Conservation (phyloP, 2,329 filamentous ascomycete genomes). For the Cucurbitaria berberidis region DNA sequence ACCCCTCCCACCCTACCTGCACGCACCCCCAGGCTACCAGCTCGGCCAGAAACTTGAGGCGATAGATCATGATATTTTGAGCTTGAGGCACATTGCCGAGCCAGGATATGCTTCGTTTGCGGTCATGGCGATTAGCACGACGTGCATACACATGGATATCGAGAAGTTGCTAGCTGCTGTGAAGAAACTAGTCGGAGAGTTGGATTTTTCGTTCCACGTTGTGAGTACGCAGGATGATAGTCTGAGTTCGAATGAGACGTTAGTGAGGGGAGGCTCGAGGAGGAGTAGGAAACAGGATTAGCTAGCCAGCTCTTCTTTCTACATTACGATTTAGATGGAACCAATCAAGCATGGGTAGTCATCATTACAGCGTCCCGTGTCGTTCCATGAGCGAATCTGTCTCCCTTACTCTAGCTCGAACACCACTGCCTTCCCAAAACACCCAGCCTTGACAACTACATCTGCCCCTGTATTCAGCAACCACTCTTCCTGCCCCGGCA, state of each 20-base stretch:
- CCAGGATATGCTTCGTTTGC: constrained; percentile 78
- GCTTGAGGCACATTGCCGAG: constrained; percentile 69
- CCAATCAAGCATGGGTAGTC: no score
- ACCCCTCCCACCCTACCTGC: constrained; percentile 74
- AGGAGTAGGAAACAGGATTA: constrained; percentile 3
- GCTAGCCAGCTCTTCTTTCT: no score
- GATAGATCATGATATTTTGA: constrained; percentile 66
- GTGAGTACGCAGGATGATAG: constrained; percentile 41
- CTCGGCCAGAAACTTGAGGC: constrained; percentile 65
- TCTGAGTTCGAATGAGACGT: constrained; percentile 18
- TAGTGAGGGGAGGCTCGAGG: constrained; percentile 8
- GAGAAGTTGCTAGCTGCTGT: constrained; percentile 66
- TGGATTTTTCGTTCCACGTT: constrained; percentile 74
- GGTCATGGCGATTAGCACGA: constrained; percentile 73
- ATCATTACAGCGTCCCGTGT: no score
- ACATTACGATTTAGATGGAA: neutral
- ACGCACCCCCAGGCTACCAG: constrained; percentile 66
- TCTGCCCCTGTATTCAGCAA: neutral
- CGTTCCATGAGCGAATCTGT: no score
- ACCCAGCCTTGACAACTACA: neutral
- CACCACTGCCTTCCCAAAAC: neutral
- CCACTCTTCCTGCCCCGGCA: neutral
- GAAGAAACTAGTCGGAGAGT: constrained; percentile 71
- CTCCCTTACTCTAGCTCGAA: neutral
- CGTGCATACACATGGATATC: constrained; percentile 72